These are phyloP conservation scores for Hemisphaericaspora subhashii DNA, from an alignment of 1,139 yeast species.

Conservation along the genomic window DNA sequence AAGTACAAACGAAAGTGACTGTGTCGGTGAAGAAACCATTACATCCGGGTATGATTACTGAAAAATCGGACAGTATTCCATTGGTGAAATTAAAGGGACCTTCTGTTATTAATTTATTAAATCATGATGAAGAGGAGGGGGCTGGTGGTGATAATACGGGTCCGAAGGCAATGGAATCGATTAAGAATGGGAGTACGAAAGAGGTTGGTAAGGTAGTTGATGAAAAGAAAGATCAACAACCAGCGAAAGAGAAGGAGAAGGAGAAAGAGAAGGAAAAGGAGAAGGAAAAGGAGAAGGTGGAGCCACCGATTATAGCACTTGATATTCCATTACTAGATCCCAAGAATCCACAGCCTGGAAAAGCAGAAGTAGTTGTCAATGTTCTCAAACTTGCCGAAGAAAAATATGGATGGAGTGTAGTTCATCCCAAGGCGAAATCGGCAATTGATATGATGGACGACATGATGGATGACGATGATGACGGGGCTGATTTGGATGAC, in stretches of 20 bases:
- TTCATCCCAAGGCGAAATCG: slow-evolving; percentile 68
- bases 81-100: slow-evolving; percentile 15
- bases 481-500: slow-evolving; percentile 59
- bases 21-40: slow-evolving; percentile 16
- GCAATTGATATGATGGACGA: slow-evolving; percentile 64
- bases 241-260: slow-evolving; percentile 17
- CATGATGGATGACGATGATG: slow-evolving; percentile 59
- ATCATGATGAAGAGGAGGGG: slow-evolving; percentile 14
- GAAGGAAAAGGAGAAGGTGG: slow-evolving; percentile 27
- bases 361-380: slow-evolving; percentile 74
- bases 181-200: slow-evolving; percentile 7
- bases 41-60: slow-evolving; percentile 22
- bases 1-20: slow-evolving; percentile 16
- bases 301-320: slow-evolving; percentile 54
- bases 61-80: slow-evolving; percentile 12
- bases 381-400: slow-evolving; percentile 80
- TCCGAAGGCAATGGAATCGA: slow-evolving; percentile 8
- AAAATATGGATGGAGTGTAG: slow-evolving; percentile 75
- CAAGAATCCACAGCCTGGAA: slow-evolving; percentile 56
- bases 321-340: slow-evolving; percentile 57
- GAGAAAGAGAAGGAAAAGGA: slow-evolving; percentile 27
- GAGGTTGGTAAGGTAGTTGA: slow-evolving; percentile 7
- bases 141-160: background rate
- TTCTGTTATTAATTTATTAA: slow-evolving; percentile 16
- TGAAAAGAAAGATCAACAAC: slow-evolving; percentile 15